Evolutionary conservation across 768 basidiomycete genomes (phyloP).

Genomic region (Hygrocybe punicea): DNA sequence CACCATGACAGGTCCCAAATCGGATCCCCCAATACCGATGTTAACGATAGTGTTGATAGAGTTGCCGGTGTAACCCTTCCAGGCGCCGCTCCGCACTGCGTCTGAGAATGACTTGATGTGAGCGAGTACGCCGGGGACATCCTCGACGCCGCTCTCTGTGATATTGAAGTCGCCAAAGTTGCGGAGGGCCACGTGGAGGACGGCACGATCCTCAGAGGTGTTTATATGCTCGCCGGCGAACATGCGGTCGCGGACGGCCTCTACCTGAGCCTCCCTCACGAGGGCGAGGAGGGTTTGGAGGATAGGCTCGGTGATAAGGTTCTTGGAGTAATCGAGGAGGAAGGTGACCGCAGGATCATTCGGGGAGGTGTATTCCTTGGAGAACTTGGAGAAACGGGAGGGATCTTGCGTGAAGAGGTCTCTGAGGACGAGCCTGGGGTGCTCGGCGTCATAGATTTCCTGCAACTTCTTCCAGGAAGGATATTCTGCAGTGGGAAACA

Average conservation of each 20-base stretch:
- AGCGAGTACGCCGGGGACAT: slow-evolving; percentile 77
- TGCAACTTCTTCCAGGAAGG: slow-evolving; percentile 89
- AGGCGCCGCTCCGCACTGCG: slow-evolving; percentile 75
- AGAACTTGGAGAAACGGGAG: slow-evolving; percentile 81
- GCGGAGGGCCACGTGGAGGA: slow-evolving; percentile 91
- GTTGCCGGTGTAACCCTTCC: slow-evolving; percentile 99
- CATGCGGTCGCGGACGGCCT: slow-evolving; percentile 86
- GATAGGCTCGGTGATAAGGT: slow-evolving; percentile 85
- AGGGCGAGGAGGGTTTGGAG: slow-evolving; percentile 73
- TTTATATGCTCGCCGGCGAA: slow-evolving; percentile 96
- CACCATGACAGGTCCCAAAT: slow-evolving; percentile 98
- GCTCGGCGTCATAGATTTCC: slow-evolving; percentile 69
- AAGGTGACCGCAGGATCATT: slow-evolving; percentile 70
- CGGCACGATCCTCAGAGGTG: slow-evolving; percentile 96
- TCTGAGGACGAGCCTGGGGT: slow-evolving; percentile 75
- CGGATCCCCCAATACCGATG: slow-evolving; percentile 98
- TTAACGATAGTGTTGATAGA: slow-evolving; percentile 92
- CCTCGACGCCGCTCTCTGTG: slow-evolving; percentile 72
- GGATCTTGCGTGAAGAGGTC: slow-evolving; percentile 92
- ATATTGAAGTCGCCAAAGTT: slow-evolving; percentile 75
- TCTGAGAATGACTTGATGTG: slow-evolving; percentile 93
- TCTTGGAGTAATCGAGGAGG: slow-evolving; percentile 96
- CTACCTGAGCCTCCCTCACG: slow-evolving; percentile 81
- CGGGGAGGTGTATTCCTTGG: slow-evolving; percentile 65
- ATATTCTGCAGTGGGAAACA: slow-evolving; percentile 67